These are phyloP conservation scores for Erysimum pusillum DNA, from an alignment of 441 rosid genomes.

Conservation along the genomic window DNA sequence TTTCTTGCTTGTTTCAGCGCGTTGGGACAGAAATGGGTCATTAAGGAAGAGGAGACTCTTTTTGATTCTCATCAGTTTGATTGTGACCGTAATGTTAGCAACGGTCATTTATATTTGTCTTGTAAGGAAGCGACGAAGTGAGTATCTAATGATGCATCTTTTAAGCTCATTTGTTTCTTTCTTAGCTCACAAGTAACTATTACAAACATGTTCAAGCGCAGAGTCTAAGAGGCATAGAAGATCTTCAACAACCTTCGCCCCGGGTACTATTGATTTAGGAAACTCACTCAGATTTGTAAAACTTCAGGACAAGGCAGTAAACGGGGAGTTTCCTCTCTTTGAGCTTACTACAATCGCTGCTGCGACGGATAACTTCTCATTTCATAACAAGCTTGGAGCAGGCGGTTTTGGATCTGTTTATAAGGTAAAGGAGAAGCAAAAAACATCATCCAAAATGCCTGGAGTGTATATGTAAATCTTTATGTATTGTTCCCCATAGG, in stretches of 20 bases:
- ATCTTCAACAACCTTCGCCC: conserved; percentile 11
- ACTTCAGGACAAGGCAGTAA: conserved; percentile 44
- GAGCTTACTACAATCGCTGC: conserved; percentile 47
- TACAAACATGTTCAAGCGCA: conserved; percentile 26
- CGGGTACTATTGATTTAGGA: conserved; percentile 40
- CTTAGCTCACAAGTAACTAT: background rate
- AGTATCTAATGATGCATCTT: background rate
- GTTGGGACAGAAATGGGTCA: conserved; percentile 39
- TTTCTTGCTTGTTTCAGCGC: conserved; percentile 41
- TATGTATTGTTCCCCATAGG: background rate
- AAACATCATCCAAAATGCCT: background rate
- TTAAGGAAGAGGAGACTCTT: conserved; percentile 44
- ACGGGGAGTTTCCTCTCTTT: conserved; percentile 53
- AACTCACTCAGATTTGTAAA: conserved; percentile 40
- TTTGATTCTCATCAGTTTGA: conserved; percentile 22
- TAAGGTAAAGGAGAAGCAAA: conserved; percentile 47
- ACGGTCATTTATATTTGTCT: conserved; percentile 26
- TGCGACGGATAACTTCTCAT: conserved; percentile 53
- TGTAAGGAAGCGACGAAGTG: conserved; percentile 48
- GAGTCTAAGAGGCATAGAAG: conserved; percentile 28
- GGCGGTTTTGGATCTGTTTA: conserved; percentile 70
- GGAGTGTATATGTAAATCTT: background rate
- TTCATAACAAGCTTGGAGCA: conserved; percentile 57
- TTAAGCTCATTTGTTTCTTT: background rate
- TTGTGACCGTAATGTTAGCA: conserved; percentile 32